Conservation (phyloP, 148 eudicot species). For the Rhododendron griersonianum region DNA sequence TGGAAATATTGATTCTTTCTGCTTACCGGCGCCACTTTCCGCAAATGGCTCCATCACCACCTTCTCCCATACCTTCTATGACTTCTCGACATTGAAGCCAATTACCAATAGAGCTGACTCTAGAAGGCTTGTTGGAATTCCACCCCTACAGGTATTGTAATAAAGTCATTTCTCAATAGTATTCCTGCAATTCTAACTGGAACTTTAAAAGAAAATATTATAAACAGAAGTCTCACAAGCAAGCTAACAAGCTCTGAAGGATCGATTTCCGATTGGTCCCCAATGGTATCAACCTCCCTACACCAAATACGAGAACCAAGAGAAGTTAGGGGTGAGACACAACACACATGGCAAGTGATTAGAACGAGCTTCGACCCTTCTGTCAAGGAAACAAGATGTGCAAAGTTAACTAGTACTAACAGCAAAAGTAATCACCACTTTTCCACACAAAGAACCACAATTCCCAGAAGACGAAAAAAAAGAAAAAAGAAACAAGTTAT, state of each 20-base stretch:
- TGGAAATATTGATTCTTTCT: background rate
- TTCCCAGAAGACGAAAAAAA: background rate
- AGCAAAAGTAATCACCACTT: background rate
- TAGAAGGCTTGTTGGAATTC: constrained; percentile 31
- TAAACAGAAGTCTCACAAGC: constrained; percentile 39
- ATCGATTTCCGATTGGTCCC: constrained; percentile 45
- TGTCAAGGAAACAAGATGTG: background rate
- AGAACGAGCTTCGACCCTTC: background rate
- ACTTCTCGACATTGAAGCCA: constrained; percentile 89
- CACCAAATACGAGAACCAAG: constrained; percentile 23
- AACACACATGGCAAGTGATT: background rate
- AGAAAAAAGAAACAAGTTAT: background rate
- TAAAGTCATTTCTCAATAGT: constrained; percentile 6
- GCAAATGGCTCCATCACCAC: constrained; percentile 64
- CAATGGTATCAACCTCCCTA: constrained; percentile 46
- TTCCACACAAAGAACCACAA: background rate
- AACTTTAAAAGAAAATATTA: background rate
- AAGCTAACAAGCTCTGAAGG: constrained; percentile 24
- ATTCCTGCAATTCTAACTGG: constrained; percentile 1
- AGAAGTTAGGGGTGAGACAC: background rate
- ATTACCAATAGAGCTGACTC: constrained; percentile 62
- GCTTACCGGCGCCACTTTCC: constrained; percentile 97
- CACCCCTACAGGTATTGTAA: constrained; percentile 35
- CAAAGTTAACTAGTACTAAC: background rate
- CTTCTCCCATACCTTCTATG: constrained; percentile 48